These are phyloP conservation scores for Albophoma yamanashiensis DNA, from an alignment of 2,329 filamentous ascomycete species.

Conservation along the genomic window DNA sequence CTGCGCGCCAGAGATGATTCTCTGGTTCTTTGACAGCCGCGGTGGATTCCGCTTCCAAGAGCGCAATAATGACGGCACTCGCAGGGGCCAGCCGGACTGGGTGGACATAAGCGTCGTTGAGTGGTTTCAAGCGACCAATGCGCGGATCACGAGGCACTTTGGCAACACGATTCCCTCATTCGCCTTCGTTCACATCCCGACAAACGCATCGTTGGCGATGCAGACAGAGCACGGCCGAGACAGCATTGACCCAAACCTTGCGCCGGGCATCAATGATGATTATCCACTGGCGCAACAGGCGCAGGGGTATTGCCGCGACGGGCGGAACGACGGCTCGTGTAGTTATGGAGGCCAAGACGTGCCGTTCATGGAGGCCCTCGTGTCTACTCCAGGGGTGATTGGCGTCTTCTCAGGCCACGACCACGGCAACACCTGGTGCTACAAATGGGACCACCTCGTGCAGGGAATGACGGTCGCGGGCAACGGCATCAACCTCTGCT, in stretches of 20 bases:
- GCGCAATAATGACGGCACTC: conserved; percentile 15
- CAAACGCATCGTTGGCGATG: conserved; percentile 28
- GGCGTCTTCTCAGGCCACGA: conserved; percentile 56
- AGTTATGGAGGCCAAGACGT: conserved; percentile 40
- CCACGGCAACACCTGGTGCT: conserved; percentile 52
- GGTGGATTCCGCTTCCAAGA: conserved; percentile 43
- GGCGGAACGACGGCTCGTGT: conserved; percentile 24
- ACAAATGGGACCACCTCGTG: conserved; percentile 31
- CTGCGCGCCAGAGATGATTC: conserved; percentile 32
- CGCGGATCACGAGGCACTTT: conserved; percentile 16
- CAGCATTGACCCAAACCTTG: conserved; percentile 21
- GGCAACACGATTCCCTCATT: conserved; percentile 30
- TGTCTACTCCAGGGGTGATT: conserved; percentile 42
- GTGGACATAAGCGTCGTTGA: conserved; percentile 31
- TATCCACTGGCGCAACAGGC: conserved; percentile 28
- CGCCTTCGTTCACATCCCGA: conserved; percentile 38
- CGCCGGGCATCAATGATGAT: conserved; percentile 37
- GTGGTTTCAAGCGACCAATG: conserved; percentile 30
- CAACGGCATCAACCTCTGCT: conserved; percentile 39
- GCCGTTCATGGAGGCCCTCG: conserved; percentile 52
- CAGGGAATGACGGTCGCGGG: conserved; percentile 23
- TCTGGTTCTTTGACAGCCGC: conserved; percentile 65
- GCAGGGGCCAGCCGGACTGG: conserved; percentile 29
- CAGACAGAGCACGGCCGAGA: conserved; percentile 17
- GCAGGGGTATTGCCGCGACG: conserved; percentile 32